phyloP scores from a whole-genome alignment of 371 early-diverging fungal genomes.

The Syncephalastrum monosporum region DNA sequence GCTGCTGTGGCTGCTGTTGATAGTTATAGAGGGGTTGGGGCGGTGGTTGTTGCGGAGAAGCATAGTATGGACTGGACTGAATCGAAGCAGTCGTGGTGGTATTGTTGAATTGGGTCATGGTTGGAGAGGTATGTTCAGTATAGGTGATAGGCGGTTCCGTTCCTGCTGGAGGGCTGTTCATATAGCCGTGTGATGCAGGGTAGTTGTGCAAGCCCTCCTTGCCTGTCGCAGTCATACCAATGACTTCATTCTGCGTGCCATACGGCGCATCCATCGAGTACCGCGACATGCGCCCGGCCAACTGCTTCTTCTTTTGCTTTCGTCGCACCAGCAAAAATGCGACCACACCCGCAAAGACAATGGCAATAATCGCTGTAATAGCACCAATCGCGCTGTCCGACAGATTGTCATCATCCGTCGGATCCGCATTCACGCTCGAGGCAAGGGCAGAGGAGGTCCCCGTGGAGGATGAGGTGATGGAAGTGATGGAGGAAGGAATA shows the following conservation, averaged over 20 bases:
- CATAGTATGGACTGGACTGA: constrained; percentile 1
- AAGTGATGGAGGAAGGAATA: background rate
- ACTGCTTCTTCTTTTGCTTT: constrained; percentile 10
- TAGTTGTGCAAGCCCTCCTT: no score
- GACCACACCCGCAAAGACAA: constrained; percentile 12
- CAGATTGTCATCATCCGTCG: background rate
- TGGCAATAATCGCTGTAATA: constrained; percentile 20
- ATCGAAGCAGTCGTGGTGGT: background rate
- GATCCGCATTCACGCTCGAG: background rate
- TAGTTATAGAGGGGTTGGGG: constrained; percentile 1
- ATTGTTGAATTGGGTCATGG: constrained; percentile 5
- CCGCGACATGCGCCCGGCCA: constrained; percentile 8
- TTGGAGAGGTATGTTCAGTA: no score
- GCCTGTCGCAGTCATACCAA: background rate
- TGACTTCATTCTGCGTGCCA: constrained; percentile 3
- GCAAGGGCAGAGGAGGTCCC: background rate
- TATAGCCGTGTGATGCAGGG: no score
- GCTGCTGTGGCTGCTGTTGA: constrained; percentile 5
- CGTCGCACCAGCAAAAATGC: constrained; percentile 21
- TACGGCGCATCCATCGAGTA: constrained; percentile 14
- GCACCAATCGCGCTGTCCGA: constrained; percentile 22
- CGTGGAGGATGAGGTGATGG: constrained; percentile 2
- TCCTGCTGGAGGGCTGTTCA: no score
- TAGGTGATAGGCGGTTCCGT: no score
- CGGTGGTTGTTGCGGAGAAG: constrained; percentile 7